A percentile compares a stretch with the other conserved stretches of the same genome.
Conservation (phyloP, 768 basidiomycete genomes). For the Thelephora ganbajun region DNA sequence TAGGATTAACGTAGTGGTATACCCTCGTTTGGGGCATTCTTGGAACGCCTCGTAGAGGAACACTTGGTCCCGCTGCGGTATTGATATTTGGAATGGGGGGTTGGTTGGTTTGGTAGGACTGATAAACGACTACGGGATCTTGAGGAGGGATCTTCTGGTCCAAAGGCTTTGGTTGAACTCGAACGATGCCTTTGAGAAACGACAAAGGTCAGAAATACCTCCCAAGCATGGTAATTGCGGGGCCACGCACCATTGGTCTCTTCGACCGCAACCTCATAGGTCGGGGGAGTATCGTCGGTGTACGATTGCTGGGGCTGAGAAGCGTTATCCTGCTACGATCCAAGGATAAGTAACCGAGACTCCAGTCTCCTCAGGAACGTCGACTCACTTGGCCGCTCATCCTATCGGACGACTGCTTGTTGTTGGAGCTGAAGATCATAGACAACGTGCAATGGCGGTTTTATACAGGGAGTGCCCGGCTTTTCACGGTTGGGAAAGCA, state of each 20-base stretch:
- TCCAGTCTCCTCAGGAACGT: neutral
- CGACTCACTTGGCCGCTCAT: neutral
- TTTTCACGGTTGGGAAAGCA: too few relatives aligned
- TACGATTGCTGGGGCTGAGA: slow-evolving; percentile 1
- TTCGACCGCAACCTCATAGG: slow-evolving; percentile 15
- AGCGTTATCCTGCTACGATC: neutral
- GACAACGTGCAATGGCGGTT: too few relatives aligned
- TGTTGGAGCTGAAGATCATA: too few relatives aligned
- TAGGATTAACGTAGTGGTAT: slow-evolving; percentile 57
- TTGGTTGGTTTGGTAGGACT: neutral
- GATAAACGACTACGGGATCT: slow-evolving; percentile 1
- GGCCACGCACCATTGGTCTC: slow-evolving; percentile 6
- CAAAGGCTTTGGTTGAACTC: slow-evolving; percentile 6
- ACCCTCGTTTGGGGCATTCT: slow-evolving; percentile 33
- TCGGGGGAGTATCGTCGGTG: slow-evolving; percentile 14
- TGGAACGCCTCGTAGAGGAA: slow-evolving; percentile 2
- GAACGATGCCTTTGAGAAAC: slow-evolving; percentile 1
- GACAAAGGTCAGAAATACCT: too few relatives aligned
- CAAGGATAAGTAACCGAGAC: neutral
- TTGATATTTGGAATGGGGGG: neutral
- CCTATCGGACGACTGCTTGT: neutral
- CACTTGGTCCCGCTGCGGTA: too few relatives aligned
- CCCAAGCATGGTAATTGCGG: too few relatives aligned
- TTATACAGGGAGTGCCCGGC: too few relatives aligned
- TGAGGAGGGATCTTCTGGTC: slow-evolving; percentile 11